phyloP scores from a whole-genome alignment of 176 grass and related monocot genomes.

The Carex kokanica region DNA sequence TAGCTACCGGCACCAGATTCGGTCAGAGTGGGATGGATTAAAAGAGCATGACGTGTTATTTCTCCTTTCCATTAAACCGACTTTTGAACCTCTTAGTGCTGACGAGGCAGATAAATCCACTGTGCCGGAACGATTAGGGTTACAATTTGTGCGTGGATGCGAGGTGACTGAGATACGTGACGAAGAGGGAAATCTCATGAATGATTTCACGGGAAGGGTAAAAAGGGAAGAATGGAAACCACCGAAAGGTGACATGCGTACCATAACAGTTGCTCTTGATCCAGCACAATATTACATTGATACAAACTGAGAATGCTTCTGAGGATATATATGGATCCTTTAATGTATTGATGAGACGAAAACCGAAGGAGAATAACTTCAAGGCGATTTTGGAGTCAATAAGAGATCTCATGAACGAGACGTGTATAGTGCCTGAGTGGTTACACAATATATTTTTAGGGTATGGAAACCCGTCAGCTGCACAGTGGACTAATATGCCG shows the following conservation, averaged over 20 bases:
- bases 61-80: constrained; percentile 82
- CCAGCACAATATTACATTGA: constrained; percentile 93
- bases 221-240: constrained; percentile 98
- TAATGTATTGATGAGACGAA: constrained; percentile 96
- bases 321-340: constrained; percentile 91
- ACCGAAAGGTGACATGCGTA: constrained; percentile 93
- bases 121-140: constrained; percentile 84
- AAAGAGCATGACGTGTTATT: constrained; percentile 99
- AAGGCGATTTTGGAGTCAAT: constrained; percentile 99
- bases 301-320: constrained; percentile 68
- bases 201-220: constrained; percentile 97
- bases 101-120: constrained; percentile 87
- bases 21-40: constrained; percentile 88
- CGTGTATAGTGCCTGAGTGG: constrained; percentile 98
- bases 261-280: constrained; percentile 82
- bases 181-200: constrained; percentile 88
- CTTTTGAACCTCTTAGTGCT: constrained; percentile 90
- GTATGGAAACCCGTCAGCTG: constrained; percentile 92
- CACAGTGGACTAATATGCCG: constrained; percentile 91
- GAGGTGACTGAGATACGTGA: constrained; percentile 90
- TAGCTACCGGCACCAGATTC: constrained; percentile 78
- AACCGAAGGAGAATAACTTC: constrained; percentile 99
- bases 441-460: constrained; percentile 98
- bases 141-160: constrained; percentile 95
- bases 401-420: constrained; percentile 99